A percentile compares a stretch with the other conserved stretches of the same genome.
Conservation (phyloP, 441 rosid species). For the Eutrema salsugineum region DNA sequence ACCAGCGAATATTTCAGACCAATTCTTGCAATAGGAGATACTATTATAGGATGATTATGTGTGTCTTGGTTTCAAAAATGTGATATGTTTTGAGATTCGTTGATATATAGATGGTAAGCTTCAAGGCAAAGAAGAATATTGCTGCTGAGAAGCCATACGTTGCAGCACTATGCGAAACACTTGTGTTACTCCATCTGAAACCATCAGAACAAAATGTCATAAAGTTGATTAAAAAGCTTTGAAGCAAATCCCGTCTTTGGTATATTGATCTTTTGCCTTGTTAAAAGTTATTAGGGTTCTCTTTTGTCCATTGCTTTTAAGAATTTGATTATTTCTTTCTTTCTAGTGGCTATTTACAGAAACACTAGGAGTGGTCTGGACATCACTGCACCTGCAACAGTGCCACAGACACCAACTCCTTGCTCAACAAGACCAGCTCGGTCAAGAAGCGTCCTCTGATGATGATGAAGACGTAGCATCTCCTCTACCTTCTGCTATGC, state of each 20-base stretch:
- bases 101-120: slow-evolving; percentile 69
- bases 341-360: slow-evolving; percentile 35
- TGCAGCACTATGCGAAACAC: slow-evolving; percentile 67
- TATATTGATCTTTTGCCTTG: slow-evolving; percentile 29
- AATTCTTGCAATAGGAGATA: slow-evolving; percentile 4
- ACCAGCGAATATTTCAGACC: slow-evolving; percentile 14
- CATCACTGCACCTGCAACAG: slow-evolving; percentile 32
- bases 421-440: slow-evolving; percentile 47
- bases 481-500: too few species aligned
- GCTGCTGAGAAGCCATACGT: slow-evolving; percentile 86
- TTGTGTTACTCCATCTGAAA: slow-evolving; percentile 57
- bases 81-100: slow-evolving; percentile 11
- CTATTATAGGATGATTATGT: slow-evolving; percentile 8
- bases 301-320: neutral
- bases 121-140: slow-evolving; percentile 68
- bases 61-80: neutral
- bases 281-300: too few species aligned
- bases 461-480: slow-evolving; percentile 41
- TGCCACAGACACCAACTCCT: slow-evolving; percentile 40
- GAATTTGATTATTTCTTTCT: neutral
- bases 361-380: slow-evolving; percentile 61
- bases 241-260: slow-evolving; percentile 60
- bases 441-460: slow-evolving; percentile 45
- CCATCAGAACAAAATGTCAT: slow-evolving; percentile 56
- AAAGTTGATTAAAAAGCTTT: slow-evolving; percentile 62